A percentile compares a stretch with the other conserved stretches of the same genome.
phyloP scores from a whole-genome alignment of 148 eudicot species.

The Fagopyrum homotropicum region DNA sequence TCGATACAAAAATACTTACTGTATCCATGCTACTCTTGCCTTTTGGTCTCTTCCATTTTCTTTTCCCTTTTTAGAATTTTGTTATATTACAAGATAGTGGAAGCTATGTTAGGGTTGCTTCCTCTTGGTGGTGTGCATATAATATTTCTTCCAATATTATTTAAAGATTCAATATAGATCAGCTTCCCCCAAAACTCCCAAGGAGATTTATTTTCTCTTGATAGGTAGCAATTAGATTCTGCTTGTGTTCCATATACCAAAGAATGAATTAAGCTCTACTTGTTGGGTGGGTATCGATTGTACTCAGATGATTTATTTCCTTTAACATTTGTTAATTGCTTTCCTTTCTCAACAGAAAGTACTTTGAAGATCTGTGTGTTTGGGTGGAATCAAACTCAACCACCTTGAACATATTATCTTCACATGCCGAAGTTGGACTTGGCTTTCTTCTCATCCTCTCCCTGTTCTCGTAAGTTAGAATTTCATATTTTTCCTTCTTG shows the following conservation, averaged over 20 bases:
- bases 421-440: slow-evolving; percentile 90
- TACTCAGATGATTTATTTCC: neutral
- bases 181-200: neutral
- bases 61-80: no score
- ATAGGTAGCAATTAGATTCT: neutral
- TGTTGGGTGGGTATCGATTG: neutral
- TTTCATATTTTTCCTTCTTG: neutral
- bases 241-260: slow-evolving; percentile 1
- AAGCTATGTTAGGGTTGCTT: neutral
- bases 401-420: slow-evolving; percentile 85
- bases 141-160: neutral
- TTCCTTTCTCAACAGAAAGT: slow-evolving; percentile 54
- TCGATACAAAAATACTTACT: neutral
- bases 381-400: slow-evolving; percentile 94
- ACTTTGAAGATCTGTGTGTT: slow-evolving; percentile 84
- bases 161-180: neutral
- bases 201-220: neutral
- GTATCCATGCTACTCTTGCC: neutral
- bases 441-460: slow-evolving; percentile 82
- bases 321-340: neutral
- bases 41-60: neutral
- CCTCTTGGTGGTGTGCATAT: neutral
- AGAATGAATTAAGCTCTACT: neutral
- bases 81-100: no score
- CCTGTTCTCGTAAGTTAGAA: slow-evolving; percentile 68